These are phyloP conservation scores for Salix viminalis DNA, from an alignment of 345 rosid species.

Conservation along the genomic window DNA sequence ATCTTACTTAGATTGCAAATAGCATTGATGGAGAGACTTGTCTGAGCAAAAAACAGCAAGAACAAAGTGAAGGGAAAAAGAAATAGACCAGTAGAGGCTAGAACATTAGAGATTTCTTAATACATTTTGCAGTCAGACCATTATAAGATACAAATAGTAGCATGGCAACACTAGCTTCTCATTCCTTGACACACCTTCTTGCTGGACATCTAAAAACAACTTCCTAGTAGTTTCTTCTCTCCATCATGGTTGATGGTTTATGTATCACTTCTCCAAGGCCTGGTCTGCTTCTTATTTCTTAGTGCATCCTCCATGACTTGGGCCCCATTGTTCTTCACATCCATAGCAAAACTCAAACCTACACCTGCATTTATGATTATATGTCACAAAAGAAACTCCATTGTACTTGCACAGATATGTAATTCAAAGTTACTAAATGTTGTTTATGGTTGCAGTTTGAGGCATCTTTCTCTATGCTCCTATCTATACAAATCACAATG, in stretches of 20 bases:
- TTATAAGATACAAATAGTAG: background rate
- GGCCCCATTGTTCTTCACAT: conserved; percentile 34
- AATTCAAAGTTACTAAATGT: background rate
- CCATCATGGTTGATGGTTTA: background rate
- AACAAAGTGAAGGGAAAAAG: no score
- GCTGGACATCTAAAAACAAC: background rate
- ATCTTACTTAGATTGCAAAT: no score
- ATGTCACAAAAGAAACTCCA: background rate
- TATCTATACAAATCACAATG: no score
- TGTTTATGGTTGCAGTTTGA: background rate
- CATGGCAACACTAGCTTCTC: background rate
- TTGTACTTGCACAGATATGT: background rate
- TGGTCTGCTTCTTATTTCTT: conserved; percentile 5
- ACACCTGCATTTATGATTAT: conserved; percentile 35
- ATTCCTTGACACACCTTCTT: background rate
- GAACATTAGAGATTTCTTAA: no score
- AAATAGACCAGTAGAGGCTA: no score
- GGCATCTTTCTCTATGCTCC: background rate
- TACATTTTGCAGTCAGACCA: background rate
- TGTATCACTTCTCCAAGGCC: background rate
- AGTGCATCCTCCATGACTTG: conserved; percentile 30
- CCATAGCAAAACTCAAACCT: conserved; percentile 42
- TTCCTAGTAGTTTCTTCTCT: background rate
- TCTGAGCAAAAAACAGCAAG: no score
- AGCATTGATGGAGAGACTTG: no score